A percentile compares a stretch with the other conserved stretches of the same genome.
phyloP scores from a whole-genome alignment of 495 filamentous ascomycete species.

The Penicillium ochrochloron region DNA sequence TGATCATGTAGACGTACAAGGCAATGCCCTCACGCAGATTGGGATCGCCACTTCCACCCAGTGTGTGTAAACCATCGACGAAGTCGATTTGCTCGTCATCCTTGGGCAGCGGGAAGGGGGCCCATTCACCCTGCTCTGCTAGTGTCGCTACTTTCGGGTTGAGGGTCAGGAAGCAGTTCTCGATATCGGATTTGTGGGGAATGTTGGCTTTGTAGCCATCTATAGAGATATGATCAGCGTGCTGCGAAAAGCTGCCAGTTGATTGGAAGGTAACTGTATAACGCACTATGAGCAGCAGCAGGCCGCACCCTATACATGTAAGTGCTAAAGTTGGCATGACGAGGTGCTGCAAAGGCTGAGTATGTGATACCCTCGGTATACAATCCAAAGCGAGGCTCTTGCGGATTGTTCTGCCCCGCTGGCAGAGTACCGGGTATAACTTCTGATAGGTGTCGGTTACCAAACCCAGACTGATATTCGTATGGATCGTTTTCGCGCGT shows the following conservation, averaged over 20 bases:
- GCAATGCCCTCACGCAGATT: constrained; percentile 22
- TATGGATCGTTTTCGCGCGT: constrained; percentile 51
- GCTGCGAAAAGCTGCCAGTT: background rate
- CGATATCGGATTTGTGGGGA: constrained; percentile 41
- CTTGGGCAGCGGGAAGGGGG: constrained; percentile 44
- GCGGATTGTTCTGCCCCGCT: constrained; percentile 48
- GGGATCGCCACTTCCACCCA: constrained; percentile 41
- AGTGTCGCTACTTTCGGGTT: constrained; percentile 45
- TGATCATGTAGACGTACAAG: constrained; percentile 23
- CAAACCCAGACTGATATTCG: constrained; percentile 46
- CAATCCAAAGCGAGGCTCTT: constrained; percentile 45
- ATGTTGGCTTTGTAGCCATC: constrained; percentile 43
- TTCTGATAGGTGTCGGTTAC: constrained; percentile 46
- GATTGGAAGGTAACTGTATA: background rate
- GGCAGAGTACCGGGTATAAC: constrained; percentile 48
- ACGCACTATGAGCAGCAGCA: constrained; percentile 46
- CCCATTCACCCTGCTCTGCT: constrained; percentile 47
- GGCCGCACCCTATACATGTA: constrained; percentile 50
- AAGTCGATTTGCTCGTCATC: constrained; percentile 45
- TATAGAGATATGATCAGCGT: constrained; percentile 9
- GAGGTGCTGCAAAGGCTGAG: constrained; percentile 51
- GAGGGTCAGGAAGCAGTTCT: constrained; percentile 46
- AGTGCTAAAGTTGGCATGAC: constrained; percentile 45
- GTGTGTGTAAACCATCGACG: constrained; percentile 44
- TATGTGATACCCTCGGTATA: constrained; percentile 68